Conservation (phyloP, 331 rosid genomes). For the Telfairia occidentalis region DNA sequence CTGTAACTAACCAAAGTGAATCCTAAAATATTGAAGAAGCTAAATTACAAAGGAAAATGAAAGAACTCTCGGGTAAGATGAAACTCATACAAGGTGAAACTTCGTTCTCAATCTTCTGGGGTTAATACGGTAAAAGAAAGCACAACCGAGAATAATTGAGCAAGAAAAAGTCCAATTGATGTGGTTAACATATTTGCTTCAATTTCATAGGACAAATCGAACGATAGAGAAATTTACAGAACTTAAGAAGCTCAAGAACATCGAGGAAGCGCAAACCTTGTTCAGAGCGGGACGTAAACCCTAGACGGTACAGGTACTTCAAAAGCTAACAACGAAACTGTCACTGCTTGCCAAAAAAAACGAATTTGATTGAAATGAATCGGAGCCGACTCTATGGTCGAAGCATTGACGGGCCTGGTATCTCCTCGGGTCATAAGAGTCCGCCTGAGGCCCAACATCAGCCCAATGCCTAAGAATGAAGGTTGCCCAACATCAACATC, state of each 20-base stretch:
- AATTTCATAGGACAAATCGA: background rate
- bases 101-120: background rate
- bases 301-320: background rate
- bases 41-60: background rate
- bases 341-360: background rate
- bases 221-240: background rate
- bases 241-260: background rate
- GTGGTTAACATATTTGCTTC: background rate
- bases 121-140: background rate
- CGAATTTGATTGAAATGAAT: background rate
- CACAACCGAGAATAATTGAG: background rate
- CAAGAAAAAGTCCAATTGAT: background rate
- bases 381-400: background rate
- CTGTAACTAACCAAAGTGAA: background rate
- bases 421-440: background rate
- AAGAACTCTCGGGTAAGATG: background rate
- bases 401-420: background rate
- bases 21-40: background rate
- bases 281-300: background rate
- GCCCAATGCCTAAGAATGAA: background rate
- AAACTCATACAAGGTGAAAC: background rate
- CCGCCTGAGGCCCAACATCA: background rate
- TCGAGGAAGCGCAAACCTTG: background rate
- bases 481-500: no score
- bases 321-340: background rate